These are phyloP conservation scores for Backusella circina DNA, from an alignment of 192 early-diverging fungal species.

Conservation along the genomic window DNA sequence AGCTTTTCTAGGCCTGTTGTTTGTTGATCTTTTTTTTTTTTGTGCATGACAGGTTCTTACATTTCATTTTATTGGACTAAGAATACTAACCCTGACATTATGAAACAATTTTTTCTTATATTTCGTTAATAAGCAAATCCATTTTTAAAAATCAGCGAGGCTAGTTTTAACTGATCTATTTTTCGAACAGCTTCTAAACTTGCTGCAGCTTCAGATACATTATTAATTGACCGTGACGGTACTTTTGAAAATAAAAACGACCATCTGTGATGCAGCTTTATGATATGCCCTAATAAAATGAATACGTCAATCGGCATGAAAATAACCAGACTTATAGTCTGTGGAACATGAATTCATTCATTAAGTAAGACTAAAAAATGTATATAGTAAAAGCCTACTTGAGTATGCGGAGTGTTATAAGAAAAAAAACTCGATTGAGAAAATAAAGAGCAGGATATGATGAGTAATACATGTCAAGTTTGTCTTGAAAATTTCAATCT, in stretches of 20 bases:
- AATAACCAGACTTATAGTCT: background rate
- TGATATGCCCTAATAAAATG: background rate
- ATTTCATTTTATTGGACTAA: background rate
- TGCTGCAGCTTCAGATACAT: background rate
- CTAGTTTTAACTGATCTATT: background rate
- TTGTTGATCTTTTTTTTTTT: background rate
- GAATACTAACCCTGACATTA: background rate
- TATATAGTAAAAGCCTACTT: background rate
- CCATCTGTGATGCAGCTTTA: background rate
- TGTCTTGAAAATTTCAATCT: background rate
- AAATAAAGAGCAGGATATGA: background rate
- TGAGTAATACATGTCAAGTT: background rate
- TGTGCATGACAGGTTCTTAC: background rate
- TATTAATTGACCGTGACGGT: background rate
- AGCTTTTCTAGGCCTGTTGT: background rate
- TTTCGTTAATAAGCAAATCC: background rate
- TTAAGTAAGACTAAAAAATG: background rate
- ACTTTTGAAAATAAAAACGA: background rate
- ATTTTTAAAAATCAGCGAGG: background rate
- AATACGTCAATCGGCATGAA: background rate
- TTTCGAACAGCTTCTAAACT: background rate
- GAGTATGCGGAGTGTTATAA: background rate
- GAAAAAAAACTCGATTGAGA: background rate
- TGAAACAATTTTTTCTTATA: background rate
- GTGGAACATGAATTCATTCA: background rate